phyloP scores from a whole-genome alignment of 768 basidiomycete genomes.

The Agrocybe pediades region DNA sequence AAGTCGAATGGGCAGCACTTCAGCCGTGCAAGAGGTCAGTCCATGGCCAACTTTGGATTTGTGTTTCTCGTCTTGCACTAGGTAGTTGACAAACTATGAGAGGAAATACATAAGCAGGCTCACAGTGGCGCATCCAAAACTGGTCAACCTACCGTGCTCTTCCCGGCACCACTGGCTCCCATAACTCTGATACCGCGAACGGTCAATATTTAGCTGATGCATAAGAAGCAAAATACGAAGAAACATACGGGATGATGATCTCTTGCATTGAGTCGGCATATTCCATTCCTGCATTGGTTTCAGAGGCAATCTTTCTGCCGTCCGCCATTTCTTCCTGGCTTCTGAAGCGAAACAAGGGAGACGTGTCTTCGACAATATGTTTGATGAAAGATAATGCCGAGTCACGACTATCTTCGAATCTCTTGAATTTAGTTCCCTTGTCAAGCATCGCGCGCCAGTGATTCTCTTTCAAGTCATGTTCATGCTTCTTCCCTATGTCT shows the following conservation, averaged over 20 bases:
- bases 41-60: background rate
- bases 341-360: slow-evolving; percentile 4
- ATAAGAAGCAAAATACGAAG: no score
- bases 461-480: slow-evolving; percentile 6
- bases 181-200: background rate
- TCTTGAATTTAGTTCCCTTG: slow-evolving; percentile 1
- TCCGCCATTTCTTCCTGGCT: slow-evolving; percentile 24
- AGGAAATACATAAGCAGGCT: background rate
- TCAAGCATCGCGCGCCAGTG: slow-evolving; percentile 13
- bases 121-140: background rate
- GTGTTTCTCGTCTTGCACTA: background rate
- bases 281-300: slow-evolving; percentile 35
- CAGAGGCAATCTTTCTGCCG: slow-evolving; percentile 27
- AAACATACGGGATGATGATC: background rate
- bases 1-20: background rate
- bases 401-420: background rate
- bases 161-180: background rate
- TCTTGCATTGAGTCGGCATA: background rate
- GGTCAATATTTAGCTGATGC: background rate
- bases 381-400: slow-evolving; percentile 5
- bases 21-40: background rate
- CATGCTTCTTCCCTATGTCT: slow-evolving; percentile 2
- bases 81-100: background rate
- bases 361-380: background rate
- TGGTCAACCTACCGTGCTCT: background rate